Evolutionary conservation across 2,329 filamentous ascomycete species (phyloP).

Genomic region (Sclerotinia nivalis): DNA sequence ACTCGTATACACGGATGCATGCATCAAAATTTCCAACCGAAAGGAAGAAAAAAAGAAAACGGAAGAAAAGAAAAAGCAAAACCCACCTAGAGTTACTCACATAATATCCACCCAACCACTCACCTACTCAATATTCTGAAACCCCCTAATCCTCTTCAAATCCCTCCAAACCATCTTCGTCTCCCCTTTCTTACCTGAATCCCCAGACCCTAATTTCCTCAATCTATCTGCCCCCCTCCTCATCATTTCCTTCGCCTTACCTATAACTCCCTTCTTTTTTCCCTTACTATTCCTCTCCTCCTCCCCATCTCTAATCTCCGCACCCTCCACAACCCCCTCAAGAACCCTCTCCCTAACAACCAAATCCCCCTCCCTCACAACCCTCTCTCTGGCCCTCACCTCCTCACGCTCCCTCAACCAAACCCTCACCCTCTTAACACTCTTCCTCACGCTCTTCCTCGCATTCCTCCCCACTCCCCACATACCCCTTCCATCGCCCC

Average conservation of each 20-base stretch:
- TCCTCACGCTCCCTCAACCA: neutral
- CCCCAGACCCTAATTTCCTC: neutral
- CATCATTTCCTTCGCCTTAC: neutral
- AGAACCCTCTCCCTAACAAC: neutral
- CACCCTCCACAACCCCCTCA: neutral
- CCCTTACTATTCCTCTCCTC: too few species aligned
- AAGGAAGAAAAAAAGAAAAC: neutral
- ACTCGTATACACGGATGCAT: neutral
- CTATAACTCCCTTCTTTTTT: neutral
- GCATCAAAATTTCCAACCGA: neutral
- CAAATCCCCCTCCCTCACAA: neutral
- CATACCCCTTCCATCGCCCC: neutral
- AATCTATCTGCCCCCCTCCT: neutral
- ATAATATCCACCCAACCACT: neutral
- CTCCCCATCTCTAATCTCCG: too few species aligned
- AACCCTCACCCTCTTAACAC: neutral
- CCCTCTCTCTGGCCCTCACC: neutral
- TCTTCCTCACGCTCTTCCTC: neutral
- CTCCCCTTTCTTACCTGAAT: neutral
- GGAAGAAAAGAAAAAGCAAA: neutral
- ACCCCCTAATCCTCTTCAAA: neutral
- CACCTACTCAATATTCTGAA: conserved; percentile 5
- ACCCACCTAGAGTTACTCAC: neutral
- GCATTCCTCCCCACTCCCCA: neutral
- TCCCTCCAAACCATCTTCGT: neutral